A percentile compares a stretch with the other conserved stretches of the same genome.
Evolutionary conservation across 768 basidiomycete genomes (phyloP).

Genomic region (Trametes villosa): DNA sequence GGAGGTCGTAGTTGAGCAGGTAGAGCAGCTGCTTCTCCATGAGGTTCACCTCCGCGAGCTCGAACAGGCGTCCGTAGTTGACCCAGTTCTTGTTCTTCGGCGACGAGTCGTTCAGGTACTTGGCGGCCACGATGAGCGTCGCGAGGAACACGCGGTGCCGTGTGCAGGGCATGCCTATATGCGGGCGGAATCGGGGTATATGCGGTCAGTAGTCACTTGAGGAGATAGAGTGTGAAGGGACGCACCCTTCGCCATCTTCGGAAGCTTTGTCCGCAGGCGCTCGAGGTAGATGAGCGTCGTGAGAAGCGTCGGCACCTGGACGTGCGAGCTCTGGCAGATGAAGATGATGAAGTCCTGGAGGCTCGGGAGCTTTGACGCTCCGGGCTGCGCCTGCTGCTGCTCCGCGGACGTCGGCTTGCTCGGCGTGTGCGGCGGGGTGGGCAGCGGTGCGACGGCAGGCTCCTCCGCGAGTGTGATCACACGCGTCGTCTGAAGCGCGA

Average conservation of each 20-base stretch:
- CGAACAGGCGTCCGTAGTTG: slow-evolving; percentile 74
- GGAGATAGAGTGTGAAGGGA: slow-evolving; percentile 7
- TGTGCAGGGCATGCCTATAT: slow-evolving; percentile 79
- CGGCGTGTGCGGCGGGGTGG: slow-evolving; percentile 74
- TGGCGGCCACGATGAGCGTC: slow-evolving; percentile 92
- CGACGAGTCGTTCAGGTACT: slow-evolving; percentile 96
- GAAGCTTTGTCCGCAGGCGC: slow-evolving; percentile 79
- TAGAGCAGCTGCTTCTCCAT: slow-evolving; percentile 97
- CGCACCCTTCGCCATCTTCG: slow-evolving; percentile 83
- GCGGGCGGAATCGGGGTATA: slow-evolving; percentile 5
- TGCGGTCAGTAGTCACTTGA: background rate
- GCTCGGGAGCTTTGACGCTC: slow-evolving; percentile 52
- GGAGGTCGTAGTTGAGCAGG: slow-evolving; percentile 90
- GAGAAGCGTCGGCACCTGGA: slow-evolving; percentile 89
- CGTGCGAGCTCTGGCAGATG: slow-evolving; percentile 80
- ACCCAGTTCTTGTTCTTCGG: slow-evolving; percentile 97
- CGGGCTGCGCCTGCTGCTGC: slow-evolving; percentile 23
- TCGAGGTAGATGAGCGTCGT: slow-evolving; percentile 92
- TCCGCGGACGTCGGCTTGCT: slow-evolving; percentile 45
- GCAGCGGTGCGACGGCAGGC: slow-evolving; percentile 41
- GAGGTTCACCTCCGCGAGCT: slow-evolving; percentile 81
- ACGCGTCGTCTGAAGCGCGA: slow-evolving; percentile 76
- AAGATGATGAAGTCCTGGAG: slow-evolving; percentile 85
- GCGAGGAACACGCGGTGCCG: slow-evolving; percentile 96
- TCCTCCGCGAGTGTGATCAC: slow-evolving; percentile 76